Conservation (phyloP, 164 flowering plant genomes). For the Sextonia rubra region DNA sequence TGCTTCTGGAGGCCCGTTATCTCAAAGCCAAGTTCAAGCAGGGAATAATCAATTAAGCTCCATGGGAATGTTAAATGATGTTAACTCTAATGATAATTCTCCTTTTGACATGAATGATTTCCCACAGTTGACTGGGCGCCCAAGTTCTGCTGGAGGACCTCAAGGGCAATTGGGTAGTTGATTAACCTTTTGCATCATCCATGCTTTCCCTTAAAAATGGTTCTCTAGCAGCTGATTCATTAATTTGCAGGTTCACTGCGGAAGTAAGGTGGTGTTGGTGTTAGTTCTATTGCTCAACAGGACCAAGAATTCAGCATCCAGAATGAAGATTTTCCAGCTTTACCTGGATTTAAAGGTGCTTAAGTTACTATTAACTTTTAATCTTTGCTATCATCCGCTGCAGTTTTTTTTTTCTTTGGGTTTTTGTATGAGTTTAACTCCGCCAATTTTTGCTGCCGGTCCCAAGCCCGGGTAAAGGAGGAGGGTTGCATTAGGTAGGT, state of each 20-base stretch:
- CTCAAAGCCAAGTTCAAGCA: conserved; percentile 72
- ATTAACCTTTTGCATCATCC: not conserved
- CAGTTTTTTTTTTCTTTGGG: no score
- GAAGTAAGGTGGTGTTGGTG: conserved; percentile 71
- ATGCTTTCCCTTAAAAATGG: not conserved
- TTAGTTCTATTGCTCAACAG: conserved; percentile 68
- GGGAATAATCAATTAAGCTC: conserved; percentile 62
- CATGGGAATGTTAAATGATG: conserved; percentile 86
- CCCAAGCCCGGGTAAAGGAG: no score
- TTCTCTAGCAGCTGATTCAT: conserved; percentile 5
- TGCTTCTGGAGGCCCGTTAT: conserved; percentile 60
- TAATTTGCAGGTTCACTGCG: conserved; percentile 59
- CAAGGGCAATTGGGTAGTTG: conserved; percentile 82
- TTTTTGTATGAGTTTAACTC: no score
- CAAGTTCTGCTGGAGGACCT: conserved; percentile 94
- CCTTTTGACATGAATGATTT: conserved; percentile 95
- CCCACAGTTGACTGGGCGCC: conserved; percentile 87
- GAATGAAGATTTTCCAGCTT: conserved; percentile 95
- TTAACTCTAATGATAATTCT: conserved; percentile 70
- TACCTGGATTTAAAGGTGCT: conserved; percentile 89
- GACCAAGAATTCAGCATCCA: conserved; percentile 93
- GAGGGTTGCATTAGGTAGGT: no score
- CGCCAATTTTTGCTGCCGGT: no score
- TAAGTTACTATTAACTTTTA: not conserved
- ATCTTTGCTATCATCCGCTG: not conserved